phyloP scores from a whole-genome alignment of 176 grass and related monocot genomes.

The Carex littledalei region DNA sequence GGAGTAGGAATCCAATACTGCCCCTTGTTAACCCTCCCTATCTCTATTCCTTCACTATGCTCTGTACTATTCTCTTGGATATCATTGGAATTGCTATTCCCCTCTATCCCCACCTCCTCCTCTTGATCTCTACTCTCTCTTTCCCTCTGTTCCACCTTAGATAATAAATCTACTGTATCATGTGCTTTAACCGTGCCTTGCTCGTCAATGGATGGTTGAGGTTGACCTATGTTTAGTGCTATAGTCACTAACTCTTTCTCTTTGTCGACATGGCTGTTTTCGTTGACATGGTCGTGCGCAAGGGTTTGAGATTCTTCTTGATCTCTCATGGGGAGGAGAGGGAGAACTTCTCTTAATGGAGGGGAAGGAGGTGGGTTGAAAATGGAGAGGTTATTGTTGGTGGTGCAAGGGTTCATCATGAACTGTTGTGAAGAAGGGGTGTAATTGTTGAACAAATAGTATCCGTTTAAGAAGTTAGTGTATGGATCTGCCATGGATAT shows the following conservation, averaged over 20 bases:
- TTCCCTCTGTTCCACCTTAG: background rate
- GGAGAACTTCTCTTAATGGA: slow-evolving; percentile 39
- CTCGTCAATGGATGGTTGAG: slow-evolving; percentile 18
- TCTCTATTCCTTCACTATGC: slow-evolving; percentile 13
- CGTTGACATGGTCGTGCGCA: background rate
- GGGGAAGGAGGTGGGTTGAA: slow-evolving; percentile 5
- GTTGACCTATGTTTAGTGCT: slow-evolving; percentile 45
- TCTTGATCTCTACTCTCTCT: background rate
- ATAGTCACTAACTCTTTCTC: slow-evolving; percentile 36
- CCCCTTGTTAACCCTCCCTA: slow-evolving; percentile 37
- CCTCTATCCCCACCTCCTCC: background rate
- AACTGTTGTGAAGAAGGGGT: background rate
- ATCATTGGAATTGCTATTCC: slow-evolving; percentile 16
- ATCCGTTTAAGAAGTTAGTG: slow-evolving; percentile 17
- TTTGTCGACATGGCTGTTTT: background rate
- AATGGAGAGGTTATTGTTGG: slow-evolving; percentile 14
- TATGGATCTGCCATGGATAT: slow-evolving; percentile 29
- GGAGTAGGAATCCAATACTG: slow-evolving; percentile 69
- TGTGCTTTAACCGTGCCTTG: background rate
- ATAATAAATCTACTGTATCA: slow-evolving; percentile 20
- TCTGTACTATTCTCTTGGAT: slow-evolving; percentile 4
- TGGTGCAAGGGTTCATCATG: background rate
- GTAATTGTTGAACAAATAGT: slow-evolving; percentile 21
- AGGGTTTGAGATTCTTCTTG: slow-evolving; percentile 2
- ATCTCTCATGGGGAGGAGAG: slow-evolving; percentile 37